Base-by-base conservation (phyloP, 257 asterid species). In the Catharanthus roseus region DNA sequence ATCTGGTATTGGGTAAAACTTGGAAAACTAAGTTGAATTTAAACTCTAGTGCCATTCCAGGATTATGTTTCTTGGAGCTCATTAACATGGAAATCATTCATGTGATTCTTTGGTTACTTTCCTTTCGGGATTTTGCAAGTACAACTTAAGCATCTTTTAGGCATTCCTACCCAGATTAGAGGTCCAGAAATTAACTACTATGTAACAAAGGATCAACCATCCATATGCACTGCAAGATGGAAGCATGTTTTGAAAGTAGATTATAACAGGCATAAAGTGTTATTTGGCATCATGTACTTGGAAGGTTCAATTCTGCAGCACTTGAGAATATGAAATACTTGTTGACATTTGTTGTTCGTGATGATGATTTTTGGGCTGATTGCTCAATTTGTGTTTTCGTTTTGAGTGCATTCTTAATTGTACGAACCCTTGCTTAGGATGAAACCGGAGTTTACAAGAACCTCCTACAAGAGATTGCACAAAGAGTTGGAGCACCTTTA, bases 361-460 rank as follows among this genome's bases (percentile, higher is more conserved):
- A 39, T 8, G 33, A 19, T 36, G 29, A 42, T 26, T 67, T 72
- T 31, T 13, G 23, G n/a, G 23, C 18, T 4, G 44, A 45, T 67
- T 9, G 19, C 63, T 75, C 26, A 80, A 51, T n/a, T 26, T 21
- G 26, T 44, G 6, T 0, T 5, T 39, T n/a, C 69, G 12, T 11
- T 26, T 18, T 33, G 26, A 16, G 70, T 69, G 13, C 64, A 61
- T 26, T 41, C 66, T 28, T 50, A 51, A 65, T 50, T 12, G 29
- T 31, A 47, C 23, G 38, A 66, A n/a, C 33, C 9, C 26, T 28
- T 67, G 54, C 49, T 36, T 69, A 89, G 97, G 96, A 91, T 81
- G 97, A 89, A 82, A 89, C 89, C 0, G 97, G 97, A 47, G 97
- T 89, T 16, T 91, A 91, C 44, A 91, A 91, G 72, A 91, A 91